Base-by-base conservation (phyloP, 2,329 filamentous ascomycete species). In the Dissoconium aciculare region DNA sequence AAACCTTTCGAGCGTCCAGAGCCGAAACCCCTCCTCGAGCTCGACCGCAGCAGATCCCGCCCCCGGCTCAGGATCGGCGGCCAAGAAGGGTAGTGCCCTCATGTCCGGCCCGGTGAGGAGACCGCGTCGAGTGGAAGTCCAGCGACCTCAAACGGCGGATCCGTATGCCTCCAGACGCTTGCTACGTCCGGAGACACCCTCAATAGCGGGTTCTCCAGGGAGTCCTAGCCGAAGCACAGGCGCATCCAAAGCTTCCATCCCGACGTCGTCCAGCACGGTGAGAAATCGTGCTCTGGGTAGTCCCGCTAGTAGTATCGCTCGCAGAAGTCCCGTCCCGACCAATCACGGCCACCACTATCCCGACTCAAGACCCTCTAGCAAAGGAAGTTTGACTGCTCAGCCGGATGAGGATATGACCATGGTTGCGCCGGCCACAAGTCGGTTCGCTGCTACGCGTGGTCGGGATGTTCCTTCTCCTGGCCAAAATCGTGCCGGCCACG, bases 91-190 rank as follows among this genome's bases (percentile, higher is more conserved):
- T 35, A 50, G 44, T 17, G 60, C 60, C 4, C 44, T 76, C 8
- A 69, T 71, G 44, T 66, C 69, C 26, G 72, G 69, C 11, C 71
- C 71, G 13, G 65, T 73, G 39, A 62, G 72, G 29, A 64, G 65
- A 31, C 64, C 62, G 13, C 51, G 59, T 29, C 41, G 52, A 38
- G 60, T 62, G 15, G 62, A 66, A 33, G 42, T 63, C 11, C 47
- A 53, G 40, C 52, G 66, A 30, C 64, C 66, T 14, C 63, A 62
- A 19, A 69, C 66, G 9, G 65, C 68, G 16, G 67, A 71, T 41
- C 66, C 67, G 9, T 68, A 67, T 45, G 61, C 57, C 10, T 48
- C 48, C 11, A 46, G 51, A 28, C 47, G 48, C 26, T 32, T 49
- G 44, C 47, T 46, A 39, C 51, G 43, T 41, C 60, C 57, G n/a